A percentile compares a stretch with the other conserved stretches of the same genome.
Conservation (phyloP, 2,329 filamentous ascomycete species). For the Trichoderma sp. region DNA sequence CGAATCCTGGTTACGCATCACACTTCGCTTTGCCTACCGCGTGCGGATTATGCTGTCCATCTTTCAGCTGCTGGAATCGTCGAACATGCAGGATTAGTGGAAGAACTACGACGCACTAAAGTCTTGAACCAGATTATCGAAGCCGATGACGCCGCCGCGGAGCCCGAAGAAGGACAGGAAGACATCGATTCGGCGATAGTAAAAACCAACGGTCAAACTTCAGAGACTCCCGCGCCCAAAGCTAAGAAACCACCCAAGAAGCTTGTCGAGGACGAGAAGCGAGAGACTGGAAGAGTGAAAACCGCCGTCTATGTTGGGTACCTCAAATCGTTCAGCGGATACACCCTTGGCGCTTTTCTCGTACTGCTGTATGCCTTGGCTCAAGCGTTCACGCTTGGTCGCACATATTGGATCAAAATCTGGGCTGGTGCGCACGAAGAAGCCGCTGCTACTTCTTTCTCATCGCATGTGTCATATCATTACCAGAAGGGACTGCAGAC, state of each 20-base stretch:
- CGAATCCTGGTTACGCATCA: conserved; percentile 30
- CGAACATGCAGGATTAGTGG: conserved; percentile 17
- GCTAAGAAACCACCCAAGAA: conserved; percentile 10
- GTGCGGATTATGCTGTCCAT: conserved; percentile 30
- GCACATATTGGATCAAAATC: conserved; percentile 19
- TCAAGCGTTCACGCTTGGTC: conserved; percentile 1
- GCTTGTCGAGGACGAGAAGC: conserved; percentile 22
- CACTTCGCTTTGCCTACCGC: conserved; percentile 6
- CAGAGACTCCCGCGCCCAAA: not conserved
- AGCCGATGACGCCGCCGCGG: conserved; percentile 6
- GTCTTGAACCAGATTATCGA: conserved; percentile 12
- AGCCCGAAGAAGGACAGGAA: conserved; percentile 1
- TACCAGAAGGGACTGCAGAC: conserved; percentile 1
- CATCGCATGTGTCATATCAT: not conserved
- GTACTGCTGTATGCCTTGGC: not conserved
- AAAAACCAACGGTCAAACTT: not conserved
- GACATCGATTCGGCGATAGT: not conserved
- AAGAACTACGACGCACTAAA: conserved; percentile 12
- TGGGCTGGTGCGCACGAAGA: conserved; percentile 9
- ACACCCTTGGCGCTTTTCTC: conserved; percentile 7
- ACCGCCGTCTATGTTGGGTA: conserved; percentile 17
- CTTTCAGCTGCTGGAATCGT: conserved; percentile 38
- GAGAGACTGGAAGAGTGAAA: conserved; percentile 20
- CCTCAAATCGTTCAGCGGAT: conserved; percentile 13
- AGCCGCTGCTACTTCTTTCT: not conserved